Percentiles rank a stretch among this genome's conserved stretches.
Evolutionary conservation across 371 early-diverging fungal genomes (phyloP).

Genomic region (Mortierella sp.): DNA sequence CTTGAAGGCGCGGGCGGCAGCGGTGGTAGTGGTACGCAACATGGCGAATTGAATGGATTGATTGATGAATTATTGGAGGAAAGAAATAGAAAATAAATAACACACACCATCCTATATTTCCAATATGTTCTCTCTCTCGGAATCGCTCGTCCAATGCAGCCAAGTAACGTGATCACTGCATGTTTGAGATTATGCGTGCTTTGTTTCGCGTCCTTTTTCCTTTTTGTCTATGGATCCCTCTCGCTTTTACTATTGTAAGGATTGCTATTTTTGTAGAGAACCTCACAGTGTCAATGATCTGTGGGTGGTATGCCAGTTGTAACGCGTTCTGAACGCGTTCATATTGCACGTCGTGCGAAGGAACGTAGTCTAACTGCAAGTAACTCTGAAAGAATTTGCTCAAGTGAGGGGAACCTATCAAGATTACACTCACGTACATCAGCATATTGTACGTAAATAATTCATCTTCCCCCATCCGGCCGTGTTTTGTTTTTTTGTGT

Average conservation of each 20-base stretch:
- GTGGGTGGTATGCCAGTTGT: not conserved
- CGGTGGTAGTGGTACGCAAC: slow-evolving; percentile 50
- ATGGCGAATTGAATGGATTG: slow-evolving; percentile 22
- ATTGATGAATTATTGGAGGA: not conserved
- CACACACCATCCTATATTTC: not conserved
- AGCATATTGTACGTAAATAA: slow-evolving; percentile 1
- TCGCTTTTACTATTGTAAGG: too few species aligned
- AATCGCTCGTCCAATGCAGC: not conserved
- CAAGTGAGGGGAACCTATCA: not conserved
- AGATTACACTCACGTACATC: not conserved
- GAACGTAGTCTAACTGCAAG: too few species aligned
- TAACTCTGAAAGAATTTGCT: too few species aligned
- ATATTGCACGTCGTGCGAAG: too few species aligned
- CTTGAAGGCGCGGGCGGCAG: slow-evolving; percentile 51
- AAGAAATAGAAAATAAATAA: slow-evolving; percentile 4
- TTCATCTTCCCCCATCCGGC: not conserved
- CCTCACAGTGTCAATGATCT: not conserved
- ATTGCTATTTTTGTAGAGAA: too few species aligned
- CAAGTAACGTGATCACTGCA: not conserved
- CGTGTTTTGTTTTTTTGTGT: slow-evolving; percentile 27
- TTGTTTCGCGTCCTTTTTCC: too few species aligned
- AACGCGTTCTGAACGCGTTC: too few species aligned
- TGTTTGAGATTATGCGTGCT: too few species aligned
- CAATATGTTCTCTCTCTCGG: not conserved
- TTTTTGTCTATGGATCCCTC: too few species aligned